Conservation (phyloP, 805 yeast genomes). For the Candida endomychidarum region DNA sequence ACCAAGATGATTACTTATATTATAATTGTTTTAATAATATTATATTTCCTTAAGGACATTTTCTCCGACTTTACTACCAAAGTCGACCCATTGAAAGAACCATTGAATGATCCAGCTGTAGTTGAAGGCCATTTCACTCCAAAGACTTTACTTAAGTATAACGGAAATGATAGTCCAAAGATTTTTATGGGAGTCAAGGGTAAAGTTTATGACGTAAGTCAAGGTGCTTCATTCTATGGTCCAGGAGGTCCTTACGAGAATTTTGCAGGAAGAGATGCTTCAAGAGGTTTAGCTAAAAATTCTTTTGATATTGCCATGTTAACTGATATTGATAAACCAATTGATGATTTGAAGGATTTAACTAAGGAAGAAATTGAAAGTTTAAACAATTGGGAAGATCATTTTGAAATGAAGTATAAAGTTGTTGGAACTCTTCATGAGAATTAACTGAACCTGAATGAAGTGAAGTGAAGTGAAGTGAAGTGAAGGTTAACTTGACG, state of each 20-base stretch:
- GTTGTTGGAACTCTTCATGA: constrained; percentile 56
- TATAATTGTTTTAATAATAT: constrained; percentile 28
- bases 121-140: constrained; percentile 70
- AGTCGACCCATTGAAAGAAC: constrained; percentile 27
- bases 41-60: constrained; percentile 31
- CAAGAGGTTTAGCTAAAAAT: constrained; percentile 85
- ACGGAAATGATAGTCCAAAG: constrained; percentile 76
- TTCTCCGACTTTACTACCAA: constrained; percentile 20
- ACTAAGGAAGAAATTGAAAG: constrained; percentile 59
- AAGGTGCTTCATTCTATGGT: constrained; percentile 84
- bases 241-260: constrained; percentile 94
- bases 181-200: constrained; percentile 89
- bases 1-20: constrained; percentile 30
- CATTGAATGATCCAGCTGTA: constrained; percentile 24
- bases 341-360: constrained; percentile 70
- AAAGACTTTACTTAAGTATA: constrained; percentile 63
- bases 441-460: not conserved
- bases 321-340: constrained; percentile 70
- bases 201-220: constrained; percentile 77
- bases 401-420: constrained; percentile 79
- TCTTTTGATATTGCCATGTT: constrained; percentile 73
- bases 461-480: too few relatives aligned
- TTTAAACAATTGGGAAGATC: constrained; percentile 81
- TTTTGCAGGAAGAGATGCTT: constrained; percentile 95
- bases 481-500: too few relatives aligned